These are phyloP conservation scores for Cyathus pygmaeus DNA, from an alignment of 1,284 basidiomycete species.

Conservation along the genomic window DNA sequence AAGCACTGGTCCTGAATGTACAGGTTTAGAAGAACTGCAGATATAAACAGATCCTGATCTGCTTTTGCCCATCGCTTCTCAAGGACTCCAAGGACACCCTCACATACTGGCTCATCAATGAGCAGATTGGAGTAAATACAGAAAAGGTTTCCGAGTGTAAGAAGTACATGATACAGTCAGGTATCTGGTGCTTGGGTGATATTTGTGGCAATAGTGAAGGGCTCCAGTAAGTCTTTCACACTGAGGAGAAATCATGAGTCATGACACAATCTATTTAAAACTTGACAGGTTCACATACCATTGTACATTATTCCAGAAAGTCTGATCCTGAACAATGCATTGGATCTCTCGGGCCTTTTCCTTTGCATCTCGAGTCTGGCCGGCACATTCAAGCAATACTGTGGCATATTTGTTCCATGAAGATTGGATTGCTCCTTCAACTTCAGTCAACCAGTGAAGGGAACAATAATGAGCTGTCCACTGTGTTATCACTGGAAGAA, in stretches of 20 bases:
- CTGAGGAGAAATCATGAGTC: not conserved
- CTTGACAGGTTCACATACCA: slow-evolving; percentile 11
- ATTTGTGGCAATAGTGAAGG: slow-evolving; percentile 44
- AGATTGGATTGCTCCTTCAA: slow-evolving; percentile 21
- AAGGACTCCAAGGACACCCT: slow-evolving; percentile 4
- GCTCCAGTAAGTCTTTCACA: slow-evolving; percentile 29
- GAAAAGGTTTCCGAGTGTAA: slow-evolving; percentile 38
- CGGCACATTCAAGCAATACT: slow-evolving; percentile 20
- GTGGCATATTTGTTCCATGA: slow-evolving; percentile 18
- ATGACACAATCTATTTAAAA: not conserved
- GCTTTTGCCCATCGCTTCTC: slow-evolving; percentile 16
- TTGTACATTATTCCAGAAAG: slow-evolving; percentile 30
- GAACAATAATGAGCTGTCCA: slow-evolving; percentile 20
- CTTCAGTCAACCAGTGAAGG: slow-evolving; percentile 12
- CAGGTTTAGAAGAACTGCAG: slow-evolving; percentile 11
- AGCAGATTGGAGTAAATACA: slow-evolving; percentile 16
- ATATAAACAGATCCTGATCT: slow-evolving; percentile 15
- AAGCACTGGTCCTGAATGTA: slow-evolving; percentile 5
- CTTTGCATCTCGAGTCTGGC: slow-evolving; percentile 2
- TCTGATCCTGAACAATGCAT: slow-evolving; percentile 12
- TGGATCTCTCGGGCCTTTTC: slow-evolving; percentile 3
- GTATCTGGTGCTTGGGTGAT: slow-evolving; percentile 37
- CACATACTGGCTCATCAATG: not conserved
- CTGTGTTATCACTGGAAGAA: slow-evolving; percentile 17
- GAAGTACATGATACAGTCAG: slow-evolving; percentile 39